Percentiles rank a stretch among this genome's conserved stretches.
Evolutionary conservation across 176 grass and related monocot genomes (phyloP).

Genomic region (Bonia amplexicaulis): DNA sequence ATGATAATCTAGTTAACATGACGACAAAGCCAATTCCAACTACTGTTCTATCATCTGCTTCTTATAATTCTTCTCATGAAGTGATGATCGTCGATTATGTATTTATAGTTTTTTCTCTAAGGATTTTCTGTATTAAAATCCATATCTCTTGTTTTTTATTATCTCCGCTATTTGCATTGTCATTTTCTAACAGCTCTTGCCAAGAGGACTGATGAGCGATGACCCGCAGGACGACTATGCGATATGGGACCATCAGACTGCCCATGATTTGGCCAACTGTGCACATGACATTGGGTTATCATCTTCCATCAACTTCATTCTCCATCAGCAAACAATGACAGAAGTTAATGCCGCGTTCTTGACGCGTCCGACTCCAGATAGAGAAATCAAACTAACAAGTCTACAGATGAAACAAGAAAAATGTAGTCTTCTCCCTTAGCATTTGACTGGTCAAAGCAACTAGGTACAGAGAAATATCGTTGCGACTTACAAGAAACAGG

Average conservation of each 20-base stretch:
- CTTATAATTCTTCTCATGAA: too few species aligned
- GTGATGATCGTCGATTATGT: too few species aligned
- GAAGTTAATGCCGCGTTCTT: neutral
- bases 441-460: neutral
- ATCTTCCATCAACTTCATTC: neutral
- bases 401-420: too few species aligned
- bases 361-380: neutral
- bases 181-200: too few species aligned
- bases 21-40: too few species aligned
- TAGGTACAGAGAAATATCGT: neutral
- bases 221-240: neutral
- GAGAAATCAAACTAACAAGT: neutral
- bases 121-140: too few species aligned
- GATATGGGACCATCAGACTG: neutral
- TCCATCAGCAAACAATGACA: neutral
- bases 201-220: neutral
- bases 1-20: too few species aligned
- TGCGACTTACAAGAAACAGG: neutral
- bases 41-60: too few species aligned
- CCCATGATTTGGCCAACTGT: neutral
- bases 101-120: too few species aligned
- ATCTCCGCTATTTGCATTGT: too few species aligned
- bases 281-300: neutral
- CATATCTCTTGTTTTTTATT: too few species aligned
- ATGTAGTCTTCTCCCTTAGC: neutral